Evolutionary conservation across 139 green algal species (phyloP), one percentile per base, ranked within the genome.

Genomic region (Tetratostichococcus sp.): DNA sequence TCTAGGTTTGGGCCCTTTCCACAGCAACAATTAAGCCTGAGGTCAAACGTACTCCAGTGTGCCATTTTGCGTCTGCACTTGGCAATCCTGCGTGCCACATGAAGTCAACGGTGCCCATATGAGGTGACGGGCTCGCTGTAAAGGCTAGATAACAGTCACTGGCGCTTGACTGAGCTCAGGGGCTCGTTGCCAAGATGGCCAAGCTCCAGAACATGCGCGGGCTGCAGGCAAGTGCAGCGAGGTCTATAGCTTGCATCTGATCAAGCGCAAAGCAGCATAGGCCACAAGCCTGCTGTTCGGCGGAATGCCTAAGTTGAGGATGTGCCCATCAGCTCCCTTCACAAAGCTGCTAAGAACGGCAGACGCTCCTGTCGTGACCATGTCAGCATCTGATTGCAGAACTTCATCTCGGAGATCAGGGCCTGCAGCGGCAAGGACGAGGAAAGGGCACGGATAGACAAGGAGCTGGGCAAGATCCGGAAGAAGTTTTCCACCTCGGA

Each of bases 391-490:
- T 30, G 30, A 16, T 3, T 79, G 58, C 88, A 96, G 92, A 85
- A 88, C 43, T 99, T 98, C 84, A 98, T 98, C 67, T 80, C 89
- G 14, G 94, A 99, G 71, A 94, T 99, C 23, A 82, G 95, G 4
- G 88, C 84, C 65, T 97, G 90, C 73, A 69, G 84, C 35, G 96
- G 94, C 76, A 96, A 96, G 79, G 96, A 99, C 80, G 78, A 90
- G 74, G 96, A 99, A 82, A 73, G 84, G 43, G 80, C 80, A 67
- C 84, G 95, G 0, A 92, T 99, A 30, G 93, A 98, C 65, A 98
- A 98, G 83, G 96, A 99, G 81, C 89, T 99, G 58, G 94, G 92
- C 14, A 99, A 99, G 79, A 97, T 99, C 70, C 84, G 96, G 1
- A 94, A 89, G 1, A 97, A 97, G 82, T 97, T 97, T 83, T 89